Base-by-base conservation (phyloP, 2,329 filamentous ascomycete genomes). In the Tolypocladium tundrense region DNA sequence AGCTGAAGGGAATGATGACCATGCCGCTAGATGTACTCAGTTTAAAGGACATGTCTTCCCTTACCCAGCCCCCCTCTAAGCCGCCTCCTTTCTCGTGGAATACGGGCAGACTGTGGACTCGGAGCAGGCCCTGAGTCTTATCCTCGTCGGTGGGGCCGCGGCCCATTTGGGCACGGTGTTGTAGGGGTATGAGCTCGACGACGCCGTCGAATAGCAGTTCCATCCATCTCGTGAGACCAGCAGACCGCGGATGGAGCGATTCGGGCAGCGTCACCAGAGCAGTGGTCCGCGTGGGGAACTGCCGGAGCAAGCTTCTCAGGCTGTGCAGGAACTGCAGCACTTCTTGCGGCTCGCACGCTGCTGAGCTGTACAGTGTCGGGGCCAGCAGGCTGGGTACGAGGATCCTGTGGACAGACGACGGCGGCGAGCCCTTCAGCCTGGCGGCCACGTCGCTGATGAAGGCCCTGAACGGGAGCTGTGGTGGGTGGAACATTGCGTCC, bases 1-100 rank as follows among this genome's bases (percentile, higher is more conserved):
- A 77, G 69, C 88, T 94, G 72, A 91, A 97, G 0, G 91, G 91
- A 66, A 87, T 89, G 62, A 99, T 91, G 43, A 90, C 82, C 63
- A 99, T 85, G 55, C 90, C 92, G 65, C 83, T 86, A 3, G 83
- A 81, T 66, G 90, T 81, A 70, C 91, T 96, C 55, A 99, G 75
- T 60, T 86, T 92, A 71, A 99, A 99, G 5, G 91, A 91, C 72
- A 96, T 82, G 72, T 97, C 91, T 67, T 96, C 90, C 31, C 89
- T 86, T 57, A 87, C 80, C 61, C 85, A 85, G 59, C 83, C 83
- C 43, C 82, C 79, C 59, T 85, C 84, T 2, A 83, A 80, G 11
- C 90, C 91, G 2, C 91, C 91, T 1, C 94, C 93, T 63, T 89
- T 90, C 69, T 97, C 93, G 60, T 95, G 90, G 63, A 90, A 87